These are phyloP conservation scores for Backusella sp. DNA, from an alignment of 192 early-diverging fungal species.

Conservation along the genomic window DNA sequence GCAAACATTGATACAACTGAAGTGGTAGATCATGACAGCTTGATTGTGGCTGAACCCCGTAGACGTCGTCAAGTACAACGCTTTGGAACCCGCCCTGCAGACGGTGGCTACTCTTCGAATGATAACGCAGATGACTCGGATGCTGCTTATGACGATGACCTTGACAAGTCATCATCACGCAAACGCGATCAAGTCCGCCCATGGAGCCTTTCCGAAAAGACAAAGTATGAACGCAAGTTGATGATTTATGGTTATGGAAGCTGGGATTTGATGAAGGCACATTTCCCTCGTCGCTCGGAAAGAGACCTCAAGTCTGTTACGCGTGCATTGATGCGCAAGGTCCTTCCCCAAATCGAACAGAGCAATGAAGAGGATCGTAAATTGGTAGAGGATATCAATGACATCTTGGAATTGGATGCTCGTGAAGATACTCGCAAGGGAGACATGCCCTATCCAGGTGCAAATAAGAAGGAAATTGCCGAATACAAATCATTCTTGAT, in stretches of 20 bases:
- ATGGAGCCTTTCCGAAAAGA: conserved; percentile 57
- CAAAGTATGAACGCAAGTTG: conserved; percentile 55
- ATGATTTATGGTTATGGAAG: conserved; percentile 64
- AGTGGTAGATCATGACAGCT: conserved; percentile 47
- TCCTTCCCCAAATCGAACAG: conserved; percentile 48
- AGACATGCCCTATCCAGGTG: conserved; percentile 60
- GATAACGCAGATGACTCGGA: conserved; percentile 50
- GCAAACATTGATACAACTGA: conserved; percentile 69
- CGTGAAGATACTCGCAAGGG: conserved; percentile 44
- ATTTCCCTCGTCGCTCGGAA: conserved; percentile 54
- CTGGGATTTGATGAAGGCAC: conserved; percentile 63
- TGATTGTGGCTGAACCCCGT: conserved; percentile 73
- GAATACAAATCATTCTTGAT: conserved; percentile 71
- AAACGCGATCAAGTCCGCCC: conserved; percentile 41
- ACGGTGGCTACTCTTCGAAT: conserved; percentile 41
- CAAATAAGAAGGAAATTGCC: conserved; percentile 62
- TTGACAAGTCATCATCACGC: conserved; percentile 30
- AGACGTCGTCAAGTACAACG: conserved; percentile 61
- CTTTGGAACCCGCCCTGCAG: conserved; percentile 41
- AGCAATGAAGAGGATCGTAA: conserved; percentile 58
- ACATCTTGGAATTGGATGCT: conserved; percentile 41
- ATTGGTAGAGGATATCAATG: conserved; percentile 60
- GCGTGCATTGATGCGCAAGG: conserved; percentile 48
- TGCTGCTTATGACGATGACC: conserved; percentile 42
- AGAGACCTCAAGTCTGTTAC: conserved; percentile 60